Base-by-base conservation (phyloP, 2,329 filamentous ascomycete species). In the Fusarium siculi region DNA sequence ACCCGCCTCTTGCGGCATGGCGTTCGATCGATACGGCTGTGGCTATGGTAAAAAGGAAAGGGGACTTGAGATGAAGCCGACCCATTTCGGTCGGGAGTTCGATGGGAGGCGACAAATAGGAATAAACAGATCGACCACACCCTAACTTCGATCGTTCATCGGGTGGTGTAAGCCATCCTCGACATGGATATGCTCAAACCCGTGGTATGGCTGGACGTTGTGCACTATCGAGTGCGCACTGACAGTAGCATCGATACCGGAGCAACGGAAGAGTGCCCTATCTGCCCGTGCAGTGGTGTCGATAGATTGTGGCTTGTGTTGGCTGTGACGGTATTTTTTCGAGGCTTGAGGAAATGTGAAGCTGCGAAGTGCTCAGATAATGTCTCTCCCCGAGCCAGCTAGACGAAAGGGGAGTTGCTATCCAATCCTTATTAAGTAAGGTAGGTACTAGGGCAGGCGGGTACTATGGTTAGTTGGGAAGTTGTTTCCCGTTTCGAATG, bases 1-100 rank as follows among this genome's bases (percentile, higher is more conserved):
- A 32, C 37, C 23, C 23, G 50, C 58, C 47, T 42, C 39, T 54
- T 62, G 47, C 49, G 55, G 60, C 44, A 56, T 68, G 46, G 47
- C 53, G 60, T 66, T 43, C 43, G n/a, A 28, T 62, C 25, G 37
- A 44, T 56, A 46, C 37, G 23, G 52, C 16, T 58, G 42, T 58
- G 25, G 34, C 44, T 62, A 25, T 46, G 46, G n/a, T 14, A 12
- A 28, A 23, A 46, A 34, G 18, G 32, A 19, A 55, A 36, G 14
- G 19, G 54, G 23, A 36, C 23, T n/a, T 12, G 64, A 42, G 47
- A 57, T n/a, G 42, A 37, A 44, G 58, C 54, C 67, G 70, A 64
- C 21, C 40, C 43, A 44, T 68, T 30, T 65, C 66, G 46, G 58
- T 21, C 39, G 18, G 18, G 40, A 67, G n/a, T 28, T 60, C 53